These are phyloP conservation scores for Globisporangium abappressorium DNA, from an alignment of 352 stramenopile species.

Conservation along the genomic window DNA sequence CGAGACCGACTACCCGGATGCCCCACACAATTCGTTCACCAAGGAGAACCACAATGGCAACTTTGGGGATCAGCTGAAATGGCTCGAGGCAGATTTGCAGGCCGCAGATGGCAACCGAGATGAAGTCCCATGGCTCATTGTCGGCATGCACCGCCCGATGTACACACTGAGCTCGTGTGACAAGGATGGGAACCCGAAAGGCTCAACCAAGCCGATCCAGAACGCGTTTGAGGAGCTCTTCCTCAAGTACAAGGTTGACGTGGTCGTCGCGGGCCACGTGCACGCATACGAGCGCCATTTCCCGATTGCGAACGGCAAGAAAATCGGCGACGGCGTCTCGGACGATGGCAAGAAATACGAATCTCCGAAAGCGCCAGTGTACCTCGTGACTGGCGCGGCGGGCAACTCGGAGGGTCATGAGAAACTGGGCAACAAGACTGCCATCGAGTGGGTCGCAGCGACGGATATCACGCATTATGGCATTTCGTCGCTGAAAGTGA, in stretches of 20 bases:
- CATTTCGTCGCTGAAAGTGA: constrained; percentile 35
- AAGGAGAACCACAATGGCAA: constrained; percentile 28
- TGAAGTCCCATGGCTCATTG: constrained; percentile 49
- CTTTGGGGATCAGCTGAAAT: constrained; percentile 54
- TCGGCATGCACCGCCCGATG: constrained; percentile 47
- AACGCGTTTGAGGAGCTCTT: constrained; percentile 79
- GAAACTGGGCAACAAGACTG: constrained; percentile 9
- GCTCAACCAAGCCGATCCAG: constrained; percentile 34
- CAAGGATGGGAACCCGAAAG: constrained; percentile 18
- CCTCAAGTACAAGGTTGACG: constrained; percentile 83
- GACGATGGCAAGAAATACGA: constrained; percentile 49
- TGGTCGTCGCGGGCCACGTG: constrained; percentile 82
- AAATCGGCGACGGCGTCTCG: constrained; percentile 46
- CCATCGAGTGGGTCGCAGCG: constrained; percentile 40
- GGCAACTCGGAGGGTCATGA: constrained; percentile 57
- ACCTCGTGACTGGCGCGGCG: constrained; percentile 59
- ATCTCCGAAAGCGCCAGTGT: constrained; percentile 56
- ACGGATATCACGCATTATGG: constrained; percentile 45
- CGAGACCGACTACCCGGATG: constrained; percentile 61
- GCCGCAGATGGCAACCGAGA: constrained; percentile 40
- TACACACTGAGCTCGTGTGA: constrained; percentile 26
- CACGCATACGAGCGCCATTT: constrained; percentile 84
- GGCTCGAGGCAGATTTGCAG: constrained; percentile 48
- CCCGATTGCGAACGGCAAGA: constrained; percentile 44
- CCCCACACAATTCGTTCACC: constrained; percentile 35